Evolutionary conservation across 331 rosid species (phyloP).

Genomic region (Cydonia oblonga): DNA sequence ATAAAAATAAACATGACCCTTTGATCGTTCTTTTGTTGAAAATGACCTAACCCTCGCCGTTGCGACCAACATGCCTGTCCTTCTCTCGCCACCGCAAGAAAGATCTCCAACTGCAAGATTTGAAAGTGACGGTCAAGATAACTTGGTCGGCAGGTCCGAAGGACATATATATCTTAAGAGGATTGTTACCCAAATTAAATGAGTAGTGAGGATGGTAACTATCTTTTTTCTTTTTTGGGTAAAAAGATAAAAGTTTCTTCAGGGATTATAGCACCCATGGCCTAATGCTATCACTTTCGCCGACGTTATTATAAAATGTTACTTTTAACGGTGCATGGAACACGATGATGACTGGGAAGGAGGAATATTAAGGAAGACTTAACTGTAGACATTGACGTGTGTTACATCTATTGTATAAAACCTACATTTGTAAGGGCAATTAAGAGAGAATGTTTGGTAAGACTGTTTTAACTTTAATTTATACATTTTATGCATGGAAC

Average conservation of each 20-base stretch:
- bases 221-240: not conserved
- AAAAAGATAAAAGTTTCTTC: not conserved
- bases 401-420: not conserved
- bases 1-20: rapidly evolving
- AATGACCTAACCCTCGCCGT: too few species aligned
- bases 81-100: too few species aligned
- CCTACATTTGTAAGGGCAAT: not conserved
- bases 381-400: not conserved
- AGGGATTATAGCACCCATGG: not conserved
- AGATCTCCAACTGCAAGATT: too few species aligned
- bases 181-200: too few species aligned
- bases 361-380: too few species aligned
- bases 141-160: too few species aligned
- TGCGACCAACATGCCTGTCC: too few species aligned
- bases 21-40: rapidly evolving
- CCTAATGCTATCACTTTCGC: not conserved
- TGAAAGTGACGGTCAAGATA: too few species aligned
- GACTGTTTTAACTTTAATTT: not conserved
- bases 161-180: too few species aligned
- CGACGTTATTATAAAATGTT: not conserved
- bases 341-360: not conserved
- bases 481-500: not conserved
- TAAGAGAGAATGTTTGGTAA: not conserved
- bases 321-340: not conserved
- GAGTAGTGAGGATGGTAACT: too few species aligned